A percentile compares a stretch with the other conserved stretches of the same genome.
Conservation (phyloP, 106 monocot species). For the Allium cepa region DNA sequence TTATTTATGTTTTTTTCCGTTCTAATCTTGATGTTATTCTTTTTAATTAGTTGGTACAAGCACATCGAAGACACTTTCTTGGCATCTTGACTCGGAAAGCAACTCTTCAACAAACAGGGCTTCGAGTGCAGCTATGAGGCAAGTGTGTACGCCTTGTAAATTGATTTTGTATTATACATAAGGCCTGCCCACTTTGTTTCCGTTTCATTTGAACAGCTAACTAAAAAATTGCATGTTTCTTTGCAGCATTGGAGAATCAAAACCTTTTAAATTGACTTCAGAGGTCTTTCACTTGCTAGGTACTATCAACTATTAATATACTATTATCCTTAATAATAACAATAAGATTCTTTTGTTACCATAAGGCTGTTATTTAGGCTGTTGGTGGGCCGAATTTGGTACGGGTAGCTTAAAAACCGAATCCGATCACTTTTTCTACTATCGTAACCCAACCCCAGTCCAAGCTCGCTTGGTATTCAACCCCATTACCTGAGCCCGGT, state of each 20-base stretch:
- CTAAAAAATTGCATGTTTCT: neutral
- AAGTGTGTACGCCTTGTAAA: constrained; percentile 2
- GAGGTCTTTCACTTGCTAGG: constrained; percentile 37
- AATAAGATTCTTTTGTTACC: no score
- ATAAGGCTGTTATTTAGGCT: no score
- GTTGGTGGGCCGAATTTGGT: no score
- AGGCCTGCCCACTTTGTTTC: neutral
- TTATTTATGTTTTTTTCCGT: neutral
- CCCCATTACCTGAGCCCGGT: no score
- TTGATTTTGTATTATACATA: neutral
- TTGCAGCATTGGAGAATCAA: constrained; percentile 35
- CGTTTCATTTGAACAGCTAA: neutral
- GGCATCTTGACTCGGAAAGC: constrained; percentile 71
- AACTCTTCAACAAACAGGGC: constrained; percentile 29
- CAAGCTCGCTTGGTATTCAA: no score
- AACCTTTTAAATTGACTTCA: constrained; percentile 25
- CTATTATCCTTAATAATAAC: no score
- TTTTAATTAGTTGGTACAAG: constrained; percentile 16
- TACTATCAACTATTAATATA: constrained; percentile 12
- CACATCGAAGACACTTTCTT: constrained; percentile 70
- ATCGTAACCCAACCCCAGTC: no score
- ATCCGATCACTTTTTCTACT: neutral
- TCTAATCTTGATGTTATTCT: neutral
- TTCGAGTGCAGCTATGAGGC: constrained; percentile 20
- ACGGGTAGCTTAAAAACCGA: neutral